These are phyloP conservation scores for Epichloe glyceriae DNA, from an alignment of 2,329 filamentous ascomycete genomes.

Conservation along the genomic window DNA sequence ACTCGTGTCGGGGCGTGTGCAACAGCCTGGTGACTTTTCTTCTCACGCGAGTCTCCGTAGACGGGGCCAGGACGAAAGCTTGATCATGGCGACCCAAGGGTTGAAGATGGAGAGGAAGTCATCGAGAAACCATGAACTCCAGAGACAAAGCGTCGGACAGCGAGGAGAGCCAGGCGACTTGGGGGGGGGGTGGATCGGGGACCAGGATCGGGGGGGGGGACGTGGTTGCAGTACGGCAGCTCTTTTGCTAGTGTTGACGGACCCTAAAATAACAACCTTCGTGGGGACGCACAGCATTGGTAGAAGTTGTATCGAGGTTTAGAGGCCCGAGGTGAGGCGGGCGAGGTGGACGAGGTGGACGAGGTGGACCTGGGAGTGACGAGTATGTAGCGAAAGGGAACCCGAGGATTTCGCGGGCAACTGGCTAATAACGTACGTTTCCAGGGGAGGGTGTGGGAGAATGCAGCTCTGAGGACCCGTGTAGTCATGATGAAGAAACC, in stretches of 20 bases:
- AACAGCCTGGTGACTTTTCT: not conserved
- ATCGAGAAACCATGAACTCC: not conserved
- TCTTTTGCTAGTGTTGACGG: slow-evolving; percentile 13
- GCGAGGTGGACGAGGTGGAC: too few species aligned
- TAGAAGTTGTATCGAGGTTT: slow-evolving; percentile 1
- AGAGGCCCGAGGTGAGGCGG: not conserved
- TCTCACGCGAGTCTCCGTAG: slow-evolving; percentile 19
- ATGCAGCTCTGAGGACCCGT: not conserved
- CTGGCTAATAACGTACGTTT: not conserved
- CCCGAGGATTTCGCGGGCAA: too few species aligned
- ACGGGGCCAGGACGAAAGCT: slow-evolving; percentile 17
- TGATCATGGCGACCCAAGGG: slow-evolving; percentile 25
- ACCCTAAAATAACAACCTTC: not conserved
- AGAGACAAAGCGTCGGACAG: not conserved
- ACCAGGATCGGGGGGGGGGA: too few species aligned
- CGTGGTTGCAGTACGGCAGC: slow-evolving; percentile 12
- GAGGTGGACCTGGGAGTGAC: too few species aligned
- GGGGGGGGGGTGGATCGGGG: slow-evolving; percentile 8
- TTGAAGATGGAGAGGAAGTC: slow-evolving; percentile 12
- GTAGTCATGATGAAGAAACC: not conserved
- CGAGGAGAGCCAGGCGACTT: slow-evolving; percentile 1
- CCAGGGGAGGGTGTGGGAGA: not conserved
- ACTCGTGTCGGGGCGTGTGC: slow-evolving; percentile 1
- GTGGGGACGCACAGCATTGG: not conserved
- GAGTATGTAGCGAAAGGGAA: not conserved